Base-by-base conservation (phyloP, 345 rosid genomes). In the Eucalyptus polyanthemos region DNA sequence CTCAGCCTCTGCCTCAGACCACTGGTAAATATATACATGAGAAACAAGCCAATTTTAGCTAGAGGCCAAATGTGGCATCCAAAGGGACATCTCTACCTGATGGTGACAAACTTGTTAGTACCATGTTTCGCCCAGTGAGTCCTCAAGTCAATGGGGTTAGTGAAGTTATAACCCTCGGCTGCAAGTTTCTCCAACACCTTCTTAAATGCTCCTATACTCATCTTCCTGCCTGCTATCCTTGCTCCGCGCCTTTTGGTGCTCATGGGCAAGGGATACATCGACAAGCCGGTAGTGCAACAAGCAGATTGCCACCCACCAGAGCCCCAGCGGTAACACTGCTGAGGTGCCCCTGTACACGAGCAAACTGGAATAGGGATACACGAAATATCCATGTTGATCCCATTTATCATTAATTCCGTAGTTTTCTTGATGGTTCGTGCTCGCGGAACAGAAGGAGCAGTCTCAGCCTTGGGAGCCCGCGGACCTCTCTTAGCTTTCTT, bases 281-380 rank as follows among this genome's bases (percentile, higher is more conserved):
- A 92, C 47, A 91, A 54, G 21, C 86, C 89, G 5, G 90, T 92
- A 58, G 91, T 92, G 58, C 93, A 91, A 47, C 93, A 92, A 7
- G 93, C 91, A 17, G 93, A 92, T 37, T 92, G 93, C 93, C 93
- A 92, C 67, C 92, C 92, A 49, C 93, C 93, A 47, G 88, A 87
- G 80, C 93, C 93, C 92, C 93, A 91, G n/a, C 91, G 89, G 51
- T 92, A 91, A 50, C 93, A 92, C 90, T 91, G 92, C 88, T 91
- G 92, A 62, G 93, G 87, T 8, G 65, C 14, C 31, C 92, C 93
- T 2, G 93, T 92, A 87, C 93, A 92, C 0, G 93, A 89, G 88
- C 93, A 92, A 51, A 92, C 90, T 2, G 93, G 93, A 62, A 90
- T 89, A 8, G 93, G 93, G 54, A 92, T 91, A 51, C 90, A 80